Percentiles rank a stretch among this genome's conserved stretches.
Conservation (phyloP, 2,329 filamentous ascomycete genomes). For the Alternaria arborescens region DNA sequence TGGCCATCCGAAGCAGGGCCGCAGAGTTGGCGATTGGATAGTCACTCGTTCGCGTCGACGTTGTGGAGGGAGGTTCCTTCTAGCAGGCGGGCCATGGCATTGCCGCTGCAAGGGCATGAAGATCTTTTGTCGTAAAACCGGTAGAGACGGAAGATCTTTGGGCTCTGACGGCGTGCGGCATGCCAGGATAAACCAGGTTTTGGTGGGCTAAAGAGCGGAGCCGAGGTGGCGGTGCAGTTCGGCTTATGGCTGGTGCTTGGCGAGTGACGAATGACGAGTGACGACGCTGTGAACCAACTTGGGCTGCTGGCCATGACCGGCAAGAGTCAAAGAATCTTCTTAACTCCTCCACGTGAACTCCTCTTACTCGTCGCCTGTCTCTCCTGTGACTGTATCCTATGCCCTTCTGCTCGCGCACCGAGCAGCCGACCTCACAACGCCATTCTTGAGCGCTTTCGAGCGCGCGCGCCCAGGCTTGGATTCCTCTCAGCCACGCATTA, state of each 20-base stretch:
- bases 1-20: constrained; percentile 23
- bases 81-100: constrained; percentile 38
- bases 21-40: constrained; percentile 26
- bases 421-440: constrained; percentile 1
- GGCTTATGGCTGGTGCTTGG: constrained; percentile 13
- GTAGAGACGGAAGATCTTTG: constrained; percentile 20
- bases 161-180: constrained; percentile 13
- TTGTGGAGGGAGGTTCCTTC: constrained; percentile 31
- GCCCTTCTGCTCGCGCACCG: constrained; percentile 8
- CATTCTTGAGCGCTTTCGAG: constrained; percentile 34
- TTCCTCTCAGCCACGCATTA: constrained; percentile 26
- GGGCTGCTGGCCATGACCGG: constrained; percentile 9
- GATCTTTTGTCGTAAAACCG: constrained; percentile 30
- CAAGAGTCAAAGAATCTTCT: constrained; percentile 19
- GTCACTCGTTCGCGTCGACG: constrained; percentile 10
- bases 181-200: constrained; percentile 18
- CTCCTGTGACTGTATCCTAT: constrained; percentile 17
- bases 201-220: constrained; percentile 7
- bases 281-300: constrained; percentile 14
- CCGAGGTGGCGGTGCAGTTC: constrained; percentile 22
- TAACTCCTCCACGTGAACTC: constrained; percentile 16
- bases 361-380: constrained; percentile 1
- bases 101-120: constrained; percentile 44
- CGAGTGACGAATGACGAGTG: constrained; percentile 21
- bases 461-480: constrained; percentile 36